Conservation (phyloP, 2,329 filamentous ascomycete species). For the Bipolaris oryzae region DNA sequence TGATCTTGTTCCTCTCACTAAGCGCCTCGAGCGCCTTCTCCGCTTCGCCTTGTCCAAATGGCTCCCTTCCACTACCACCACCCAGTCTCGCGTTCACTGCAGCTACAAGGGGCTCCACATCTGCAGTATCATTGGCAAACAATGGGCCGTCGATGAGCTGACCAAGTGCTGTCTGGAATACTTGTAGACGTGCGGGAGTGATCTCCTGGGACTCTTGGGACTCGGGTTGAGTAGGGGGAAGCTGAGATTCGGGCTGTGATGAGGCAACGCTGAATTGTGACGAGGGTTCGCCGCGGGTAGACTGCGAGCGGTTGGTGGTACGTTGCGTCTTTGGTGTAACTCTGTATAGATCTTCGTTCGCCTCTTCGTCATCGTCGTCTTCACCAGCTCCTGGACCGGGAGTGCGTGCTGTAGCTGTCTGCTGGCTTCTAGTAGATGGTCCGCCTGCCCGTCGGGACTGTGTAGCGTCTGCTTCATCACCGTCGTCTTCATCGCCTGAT, state of each 20-base stretch:
- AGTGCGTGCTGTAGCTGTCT: constrained; percentile 35
- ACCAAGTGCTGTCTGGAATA: constrained; percentile 82
- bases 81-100: constrained; percentile 78
- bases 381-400: constrained; percentile 45
- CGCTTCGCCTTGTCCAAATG: constrained; percentile 75
- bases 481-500: constrained; percentile 65
- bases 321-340: constrained; percentile 58
- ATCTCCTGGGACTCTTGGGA: constrained; percentile 57
- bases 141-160: constrained; percentile 79
- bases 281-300: constrained; percentile 44
- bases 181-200: constrained; percentile 65
- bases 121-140: constrained; percentile 86
- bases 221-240: constrained; percentile 60
- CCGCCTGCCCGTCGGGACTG: constrained; percentile 48
- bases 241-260: constrained; percentile 77
- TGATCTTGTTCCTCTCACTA: constrained; percentile 85
- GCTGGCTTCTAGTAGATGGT: constrained; percentile 43
- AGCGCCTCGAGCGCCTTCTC: constrained; percentile 77
- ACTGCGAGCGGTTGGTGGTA: constrained; percentile 44
- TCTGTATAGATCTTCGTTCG: constrained; percentile 61
- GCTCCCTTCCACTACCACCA: constrained; percentile 60
- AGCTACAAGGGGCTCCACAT: constrained; percentile 73
- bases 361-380: constrained; percentile 60
- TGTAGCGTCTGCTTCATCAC: constrained; percentile 49
- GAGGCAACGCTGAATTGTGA: constrained; percentile 77